These are phyloP conservation scores for Colletotrichum brevisporum DNA, from an alignment of 2,329 filamentous ascomycete genomes.

Conservation along the genomic window DNA sequence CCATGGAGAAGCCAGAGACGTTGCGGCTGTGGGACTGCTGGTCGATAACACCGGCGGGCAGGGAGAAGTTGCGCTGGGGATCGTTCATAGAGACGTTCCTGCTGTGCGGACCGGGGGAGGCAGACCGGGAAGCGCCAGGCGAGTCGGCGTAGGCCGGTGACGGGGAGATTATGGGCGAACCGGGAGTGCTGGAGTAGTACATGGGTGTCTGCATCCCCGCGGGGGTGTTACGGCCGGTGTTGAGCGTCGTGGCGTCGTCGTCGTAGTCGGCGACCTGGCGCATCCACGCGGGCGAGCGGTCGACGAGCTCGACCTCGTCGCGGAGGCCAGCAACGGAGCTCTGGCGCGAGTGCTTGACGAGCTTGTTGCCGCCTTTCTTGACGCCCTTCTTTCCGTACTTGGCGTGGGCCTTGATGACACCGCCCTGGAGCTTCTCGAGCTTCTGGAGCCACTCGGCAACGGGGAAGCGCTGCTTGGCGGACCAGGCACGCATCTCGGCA, in stretches of 20 bases:
- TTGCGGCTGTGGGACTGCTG: conserved; percentile 25
- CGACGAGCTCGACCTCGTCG: conserved; percentile 38
- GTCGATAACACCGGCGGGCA: conserved; percentile 1
- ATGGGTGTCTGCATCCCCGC: conserved; percentile 34
- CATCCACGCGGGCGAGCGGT: conserved; percentile 40
- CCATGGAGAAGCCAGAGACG: conserved; percentile 39
- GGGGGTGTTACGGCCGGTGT: conserved; percentile 37
- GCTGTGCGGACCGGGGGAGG: conserved; percentile 28
- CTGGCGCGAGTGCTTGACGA: conserved; percentile 36
- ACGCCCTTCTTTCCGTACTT: conserved; percentile 43
- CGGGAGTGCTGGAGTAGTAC: conserved; percentile 33
- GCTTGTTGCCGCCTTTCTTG: conserved; percentile 38
- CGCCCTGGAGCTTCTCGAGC: conserved; percentile 72
- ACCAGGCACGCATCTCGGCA: conserved; percentile 74
- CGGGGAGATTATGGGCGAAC: conserved; percentile 36
- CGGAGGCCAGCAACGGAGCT: conserved; percentile 31
- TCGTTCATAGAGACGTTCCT: conserved; percentile 22
- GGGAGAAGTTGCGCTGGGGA: conserved; percentile 36
- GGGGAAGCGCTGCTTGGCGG: conserved; percentile 76
- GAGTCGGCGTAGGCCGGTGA: conserved; percentile 34
- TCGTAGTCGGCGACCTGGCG: conserved; percentile 38
- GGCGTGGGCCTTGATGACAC: conserved; percentile 67
- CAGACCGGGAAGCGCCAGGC: conserved; percentile 30
- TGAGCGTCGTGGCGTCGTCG: conserved; percentile 37
- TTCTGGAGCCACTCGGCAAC: conserved; percentile 77